Percentiles rank a stretch among this genome's conserved stretches.
Conservation (phyloP, 768 basidiomycete genomes). For the Russula emetica region DNA sequence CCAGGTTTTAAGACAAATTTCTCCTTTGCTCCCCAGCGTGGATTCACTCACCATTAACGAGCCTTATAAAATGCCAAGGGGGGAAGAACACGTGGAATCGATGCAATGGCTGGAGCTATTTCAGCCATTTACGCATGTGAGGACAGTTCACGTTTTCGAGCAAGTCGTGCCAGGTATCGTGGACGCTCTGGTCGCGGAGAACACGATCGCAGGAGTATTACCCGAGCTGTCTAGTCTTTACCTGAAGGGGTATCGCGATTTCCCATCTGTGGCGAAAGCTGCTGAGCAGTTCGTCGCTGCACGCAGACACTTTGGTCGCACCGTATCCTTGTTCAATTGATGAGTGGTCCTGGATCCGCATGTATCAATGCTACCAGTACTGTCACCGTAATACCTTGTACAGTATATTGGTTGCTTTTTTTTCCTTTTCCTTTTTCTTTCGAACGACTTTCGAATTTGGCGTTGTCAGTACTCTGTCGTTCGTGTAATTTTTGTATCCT, state of each 20-base stretch:
- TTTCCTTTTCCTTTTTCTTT: too few species aligned
- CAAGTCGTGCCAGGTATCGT: background rate
- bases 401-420: too few species aligned
- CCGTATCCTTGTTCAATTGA: background rate
- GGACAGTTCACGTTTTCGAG: background rate
- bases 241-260: background rate
- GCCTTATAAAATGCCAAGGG: background rate
- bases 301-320: background rate
- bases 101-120: slow-evolving; percentile 9
- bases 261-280: background rate
- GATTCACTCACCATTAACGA: background rate
- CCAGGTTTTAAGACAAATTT: background rate
- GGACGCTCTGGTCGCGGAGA: background rate
- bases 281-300: background rate
- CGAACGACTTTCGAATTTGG: too few species aligned
- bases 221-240: background rate
- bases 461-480: too few species aligned
- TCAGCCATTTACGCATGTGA: background rate
- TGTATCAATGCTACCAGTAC: too few species aligned
- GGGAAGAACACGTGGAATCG: background rate
- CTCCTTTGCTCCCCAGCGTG: background rate
- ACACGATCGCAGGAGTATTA: background rate
- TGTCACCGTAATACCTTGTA: too few species aligned
- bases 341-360: too few species aligned
- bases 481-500: too few species aligned